Evolutionary conservation across 805 yeast species (phyloP), one percentile per base, ranked within the genome.

Genomic region (Candida chauliodis): DNA sequence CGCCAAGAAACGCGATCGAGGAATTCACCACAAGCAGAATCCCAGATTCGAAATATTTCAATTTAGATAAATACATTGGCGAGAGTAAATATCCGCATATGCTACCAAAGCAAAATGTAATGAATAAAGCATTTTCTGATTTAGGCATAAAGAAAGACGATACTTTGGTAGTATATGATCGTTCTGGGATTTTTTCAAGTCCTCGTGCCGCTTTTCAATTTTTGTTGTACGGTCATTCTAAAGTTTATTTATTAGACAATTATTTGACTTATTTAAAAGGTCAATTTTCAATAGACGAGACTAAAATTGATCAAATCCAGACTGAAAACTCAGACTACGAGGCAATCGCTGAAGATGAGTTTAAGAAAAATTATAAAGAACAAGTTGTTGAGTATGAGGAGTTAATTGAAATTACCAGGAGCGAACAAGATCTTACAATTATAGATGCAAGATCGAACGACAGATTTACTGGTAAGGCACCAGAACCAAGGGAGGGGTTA

Each of bases 121-220:
- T 88, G 59, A 76, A 76, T 36, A 33, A 51, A 4, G 71, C 75
- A 11, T 67, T 81, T 49, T 60, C 73, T 8, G 52, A 71, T 11
- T 58, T 87, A 42, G 93, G 93, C 1, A 53, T 86, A 20, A 46
- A 52, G 3, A 62, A 62, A 19, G 33, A 66, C 35, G 93, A 90
- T 47, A 62, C 68, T 10, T 55, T 93, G 27, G 82, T 93, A 8
- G 77, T 93, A 9, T 93, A 93, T 58, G 99, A 93, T 60, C 79
- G 80, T 47, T 73, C 75, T 34, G 95, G 95, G 2, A 80, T 84
- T 45, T 88, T 91, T 58, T 81, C 95, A 29, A 79, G 90, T 2
- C 96, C 97, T 26, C 73, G 99, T 48, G 95, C 85, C 13, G 90
- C 89, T 0, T 93, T 97, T 96, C 87, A 90, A 49, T 73, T 93